Evolutionary conservation across 129 eudicot genomes (phyloP).

Genomic region (Erigeron canadensis): DNA sequence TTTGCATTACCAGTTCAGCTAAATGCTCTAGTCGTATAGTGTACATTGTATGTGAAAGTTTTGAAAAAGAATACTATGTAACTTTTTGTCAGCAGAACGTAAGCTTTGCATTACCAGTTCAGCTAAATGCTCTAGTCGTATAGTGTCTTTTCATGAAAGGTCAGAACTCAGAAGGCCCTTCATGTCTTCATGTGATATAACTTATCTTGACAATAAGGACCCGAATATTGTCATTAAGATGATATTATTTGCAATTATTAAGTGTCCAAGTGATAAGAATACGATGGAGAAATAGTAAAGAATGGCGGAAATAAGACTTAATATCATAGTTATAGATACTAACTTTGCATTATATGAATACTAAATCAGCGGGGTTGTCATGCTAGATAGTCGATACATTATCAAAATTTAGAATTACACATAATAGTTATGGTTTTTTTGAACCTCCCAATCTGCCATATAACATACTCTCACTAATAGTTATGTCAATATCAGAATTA

Average conservation of each 20-base stretch:
- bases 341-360: too few relatives aligned
- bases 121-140: not conserved
- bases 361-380: not conserved
- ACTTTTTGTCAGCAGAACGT: not conserved
- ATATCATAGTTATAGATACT: too few relatives aligned
- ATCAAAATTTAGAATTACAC: not conserved
- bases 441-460: not conserved
- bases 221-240: not conserved
- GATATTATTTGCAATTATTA: too few relatives aligned
- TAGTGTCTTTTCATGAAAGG: not conserved
- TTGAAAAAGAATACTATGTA: not conserved
- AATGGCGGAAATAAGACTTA: too few relatives aligned
- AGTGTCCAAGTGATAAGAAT: not conserved
- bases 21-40: not conserved
- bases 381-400: not conserved
- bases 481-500: not conserved
- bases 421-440: not conserved
- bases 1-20: not conserved
- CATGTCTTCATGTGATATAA: not conserved
- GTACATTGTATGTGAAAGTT: not conserved
- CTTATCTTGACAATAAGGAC: not conserved
- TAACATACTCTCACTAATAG: not conserved
- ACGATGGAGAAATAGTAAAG: too few relatives aligned
- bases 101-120: not conserved
- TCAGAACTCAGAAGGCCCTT: too few relatives aligned